A percentile compares a stretch with the other conserved stretches of the same genome.
These are phyloP conservation scores for Boechera divaricarpa DNA, from an alignment of 345 rosid species.

Conservation along the genomic window DNA sequence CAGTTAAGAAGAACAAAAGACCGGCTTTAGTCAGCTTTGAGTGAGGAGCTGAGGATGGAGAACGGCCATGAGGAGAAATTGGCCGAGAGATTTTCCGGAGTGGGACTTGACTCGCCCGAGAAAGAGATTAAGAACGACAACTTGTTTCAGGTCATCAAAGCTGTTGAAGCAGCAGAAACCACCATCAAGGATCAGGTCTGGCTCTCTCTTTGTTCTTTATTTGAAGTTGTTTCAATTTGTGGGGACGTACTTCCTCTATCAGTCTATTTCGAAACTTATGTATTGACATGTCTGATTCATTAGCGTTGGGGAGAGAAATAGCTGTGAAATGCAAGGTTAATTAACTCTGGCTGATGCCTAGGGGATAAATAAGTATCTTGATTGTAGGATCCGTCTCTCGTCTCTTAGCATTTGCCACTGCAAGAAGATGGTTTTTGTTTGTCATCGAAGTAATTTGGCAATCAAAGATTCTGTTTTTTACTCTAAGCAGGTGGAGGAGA, in stretches of 20 bases:
- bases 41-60: slow-evolving; percentile 57
- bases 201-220: slow-evolving; percentile 8
- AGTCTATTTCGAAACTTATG: background rate
- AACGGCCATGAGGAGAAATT: slow-evolving; percentile 69
- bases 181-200: slow-evolving; percentile 83
- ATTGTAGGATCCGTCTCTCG: background rate
- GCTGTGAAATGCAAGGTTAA: background rate
- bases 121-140: slow-evolving; percentile 51
- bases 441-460: slow-evolving; percentile 10
- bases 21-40: slow-evolving; percentile 22
- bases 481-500: slow-evolving; percentile 76
- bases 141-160: slow-evolving; percentile 84
- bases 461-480: slow-evolving; percentile 1
- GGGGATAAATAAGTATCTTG: slow-evolving; percentile 2
- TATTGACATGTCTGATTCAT: slow-evolving; percentile 19
- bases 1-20: background rate
- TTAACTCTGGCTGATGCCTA: background rate
- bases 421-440: slow-evolving; percentile 5
- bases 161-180: slow-evolving; percentile 90
- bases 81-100: slow-evolving; percentile 55
- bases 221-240: background rate
- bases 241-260: background rate
- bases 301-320: background rate
- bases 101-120: slow-evolving; percentile 45
- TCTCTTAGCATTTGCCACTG: slow-evolving; percentile 18